Conservation (phyloP, 2,329 filamentous ascomycete species). For the Dactylellina parvicollis region DNA sequence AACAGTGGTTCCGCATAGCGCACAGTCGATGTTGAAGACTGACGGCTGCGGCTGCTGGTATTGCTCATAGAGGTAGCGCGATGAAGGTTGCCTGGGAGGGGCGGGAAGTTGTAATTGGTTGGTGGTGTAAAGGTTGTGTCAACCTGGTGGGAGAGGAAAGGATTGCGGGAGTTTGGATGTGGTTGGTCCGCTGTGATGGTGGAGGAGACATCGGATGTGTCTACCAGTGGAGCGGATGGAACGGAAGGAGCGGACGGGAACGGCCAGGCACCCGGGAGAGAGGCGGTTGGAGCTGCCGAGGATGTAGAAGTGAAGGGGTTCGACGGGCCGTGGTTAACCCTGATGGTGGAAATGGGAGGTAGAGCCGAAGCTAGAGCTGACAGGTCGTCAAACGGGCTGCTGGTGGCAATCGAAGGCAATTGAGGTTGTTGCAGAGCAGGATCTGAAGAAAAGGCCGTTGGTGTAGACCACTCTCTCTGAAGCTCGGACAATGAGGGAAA, state of each 20-base stretch:
- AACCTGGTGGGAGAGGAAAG: slow-evolving; percentile 45
- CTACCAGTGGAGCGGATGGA: slow-evolving; percentile 32
- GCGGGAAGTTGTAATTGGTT: slow-evolving; percentile 44
- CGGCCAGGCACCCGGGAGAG: slow-evolving; percentile 43
- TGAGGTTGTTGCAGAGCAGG: slow-evolving; percentile 4
- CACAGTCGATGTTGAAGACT: slow-evolving; percentile 54
- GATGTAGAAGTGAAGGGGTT: slow-evolving; percentile 35
- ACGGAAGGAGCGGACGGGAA: slow-evolving; percentile 37
- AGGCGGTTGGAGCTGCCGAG: slow-evolving; percentile 18
- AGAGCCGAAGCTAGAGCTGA: slow-evolving; percentile 21
- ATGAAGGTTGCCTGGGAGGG: slow-evolving; percentile 46
- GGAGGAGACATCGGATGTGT: slow-evolving; percentile 43
- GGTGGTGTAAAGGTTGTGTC: slow-evolving; percentile 48
- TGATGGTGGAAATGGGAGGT: slow-evolving; percentile 23
- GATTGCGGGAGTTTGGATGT: slow-evolving; percentile 43
- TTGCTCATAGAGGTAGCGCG: slow-evolving; percentile 50
- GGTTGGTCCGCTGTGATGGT: slow-evolving; percentile 4
- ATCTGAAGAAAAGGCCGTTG: slow-evolving; percentile 5
- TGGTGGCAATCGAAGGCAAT: slow-evolving; percentile 13
- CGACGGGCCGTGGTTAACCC: slow-evolving; percentile 6
- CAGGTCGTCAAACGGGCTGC: slow-evolving; percentile 43
- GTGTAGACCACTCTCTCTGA: slow-evolving; percentile 36
- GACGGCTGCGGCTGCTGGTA: slow-evolving; percentile 41
- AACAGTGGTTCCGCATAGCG: slow-evolving; percentile 42
- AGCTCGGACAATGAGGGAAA: slow-evolving; percentile 57